Evolutionary conservation across 169 alveolate genomes (phyloP), one percentile per base, ranked within the genome.

Genomic region (Cytauxzoon felis): DNA sequence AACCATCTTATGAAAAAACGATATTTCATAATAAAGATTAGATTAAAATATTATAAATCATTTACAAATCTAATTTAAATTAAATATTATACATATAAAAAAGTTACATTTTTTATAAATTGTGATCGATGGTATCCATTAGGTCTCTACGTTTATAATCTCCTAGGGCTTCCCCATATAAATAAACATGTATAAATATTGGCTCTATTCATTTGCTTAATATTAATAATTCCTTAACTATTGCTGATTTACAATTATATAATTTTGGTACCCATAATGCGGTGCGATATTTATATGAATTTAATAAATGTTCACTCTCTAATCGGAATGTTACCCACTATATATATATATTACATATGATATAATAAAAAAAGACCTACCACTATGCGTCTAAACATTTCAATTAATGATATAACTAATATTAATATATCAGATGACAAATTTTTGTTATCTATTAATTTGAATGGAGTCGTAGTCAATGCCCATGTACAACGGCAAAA

Each of bases 271-370:
- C 92, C 95, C 95, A 90, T 50, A 88, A 71, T 36, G 88, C 82
- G 32, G 92, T 82, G 42, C 95, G 71, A 78, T 78, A 90, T 50
- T 72, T 78, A 23, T 90, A 88, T 11, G 95, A 87, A 76, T 90
- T 90, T 62, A 82, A 88, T 70, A 88, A 66, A 66, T 89, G 94
- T 50, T 89, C 94, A 54, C 87, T 87, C 68, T 89, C 94, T 54
- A 89, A 81, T 1, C 94, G 84, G 42, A 89, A 65, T 9, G 90
- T 61, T 11, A 71, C 87, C 94, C 94, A 89, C 93, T 89, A 78
- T 19, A 41, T 21, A 52, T 23, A 9, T 68, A 18, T 36, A 13
- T 16, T 19, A 42, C n/a, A n/a, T n/a, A n/a, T n/a, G n/a, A 29
- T n/a, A 34, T 8, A 13, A 40, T 18, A 13, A 30, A 52, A 2